phyloP scores from a whole-genome alignment of 2,329 filamentous ascomycete species.

The Penicillium sp. region DNA sequence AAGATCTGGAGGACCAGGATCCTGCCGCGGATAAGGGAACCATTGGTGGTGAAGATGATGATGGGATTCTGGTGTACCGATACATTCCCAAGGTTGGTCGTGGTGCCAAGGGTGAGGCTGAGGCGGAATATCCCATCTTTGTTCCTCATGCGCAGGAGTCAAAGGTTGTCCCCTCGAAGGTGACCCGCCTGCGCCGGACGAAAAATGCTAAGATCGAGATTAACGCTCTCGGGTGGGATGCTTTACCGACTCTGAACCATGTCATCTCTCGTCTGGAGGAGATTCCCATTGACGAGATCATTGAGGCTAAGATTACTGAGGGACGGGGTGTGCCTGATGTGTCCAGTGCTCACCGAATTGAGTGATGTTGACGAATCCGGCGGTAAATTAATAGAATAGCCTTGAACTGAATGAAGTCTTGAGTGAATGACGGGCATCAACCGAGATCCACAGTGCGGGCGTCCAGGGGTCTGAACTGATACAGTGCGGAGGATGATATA shows the following conservation, averaged over 20 bases:
- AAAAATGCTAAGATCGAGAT: constrained; percentile 51
- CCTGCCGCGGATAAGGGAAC: constrained; percentile 21
- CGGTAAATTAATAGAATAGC: neutral
- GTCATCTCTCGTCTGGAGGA: constrained; percentile 55
- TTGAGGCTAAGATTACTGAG: constrained; percentile 58
- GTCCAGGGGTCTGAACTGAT: no score
- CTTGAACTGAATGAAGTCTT: neutral
- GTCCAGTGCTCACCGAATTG: constrained; percentile 30
- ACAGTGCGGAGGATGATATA: no score
- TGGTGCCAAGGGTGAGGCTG: constrained; percentile 51
- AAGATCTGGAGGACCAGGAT: constrained; percentile 36
- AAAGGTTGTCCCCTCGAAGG: constrained; percentile 30
- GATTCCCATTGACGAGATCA: constrained; percentile 59
- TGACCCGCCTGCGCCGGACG: constrained; percentile 29
- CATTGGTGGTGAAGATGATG: constrained; percentile 36
- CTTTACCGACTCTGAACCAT: constrained; percentile 63
- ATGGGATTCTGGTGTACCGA: constrained; percentile 57
- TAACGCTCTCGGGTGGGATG: constrained; percentile 54
- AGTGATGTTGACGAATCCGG: constrained; percentile 6
- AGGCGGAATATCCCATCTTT: constrained; percentile 56
- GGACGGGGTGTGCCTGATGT: constrained; percentile 53
- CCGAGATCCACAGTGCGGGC: no score
- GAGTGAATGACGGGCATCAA: no score
- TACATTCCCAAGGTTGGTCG: constrained; percentile 60
- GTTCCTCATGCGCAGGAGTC: constrained; percentile 35